Evolutionary conservation across 2,329 filamentous ascomycete species (phyloP).

Genomic region (Diplodia seriata): DNA sequence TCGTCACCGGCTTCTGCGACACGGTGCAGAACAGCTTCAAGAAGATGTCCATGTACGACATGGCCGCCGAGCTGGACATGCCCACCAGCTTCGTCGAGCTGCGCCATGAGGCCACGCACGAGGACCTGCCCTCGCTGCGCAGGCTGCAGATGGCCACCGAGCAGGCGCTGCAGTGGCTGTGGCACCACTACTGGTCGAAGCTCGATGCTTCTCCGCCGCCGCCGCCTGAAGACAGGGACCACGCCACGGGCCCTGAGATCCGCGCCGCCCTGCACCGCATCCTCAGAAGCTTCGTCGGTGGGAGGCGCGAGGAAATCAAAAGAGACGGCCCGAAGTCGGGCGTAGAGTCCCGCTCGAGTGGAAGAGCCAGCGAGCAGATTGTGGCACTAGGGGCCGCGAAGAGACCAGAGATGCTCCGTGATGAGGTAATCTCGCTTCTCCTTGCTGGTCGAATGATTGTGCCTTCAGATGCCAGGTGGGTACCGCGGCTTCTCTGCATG

Average conservation of each 20-base stretch:
- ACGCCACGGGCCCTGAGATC: background rate
- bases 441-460: conserved; percentile 30
- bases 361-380: conserved; percentile 13
- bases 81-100: conserved; percentile 86
- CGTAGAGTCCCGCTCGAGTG: conserved; percentile 21
- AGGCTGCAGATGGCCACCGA: conserved; percentile 73
- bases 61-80: conserved; percentile 71
- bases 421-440: conserved; percentile 30
- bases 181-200: conserved; percentile 81
- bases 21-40: conserved; percentile 72
- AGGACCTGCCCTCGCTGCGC: conserved; percentile 78
- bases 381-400: conserved; percentile 11
- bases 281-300: conserved; percentile 29
- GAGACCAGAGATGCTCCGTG: conserved; percentile 10
- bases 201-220: conserved; percentile 47
- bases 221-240: conserved; percentile 23
- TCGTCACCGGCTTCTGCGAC: conserved; percentile 81
- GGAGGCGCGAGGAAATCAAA: conserved; percentile 26
- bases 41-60: conserved; percentile 72
- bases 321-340: conserved; percentile 28
- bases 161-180: conserved; percentile 82
- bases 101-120: conserved; percentile 88
- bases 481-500: conserved; percentile 15
- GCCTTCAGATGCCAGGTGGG: conserved; percentile 26
- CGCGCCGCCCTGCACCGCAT: conserved; percentile 21